phyloP scores from a whole-genome alignment of 257 asterid genomes.

The Solanum raphanifolium region DNA sequence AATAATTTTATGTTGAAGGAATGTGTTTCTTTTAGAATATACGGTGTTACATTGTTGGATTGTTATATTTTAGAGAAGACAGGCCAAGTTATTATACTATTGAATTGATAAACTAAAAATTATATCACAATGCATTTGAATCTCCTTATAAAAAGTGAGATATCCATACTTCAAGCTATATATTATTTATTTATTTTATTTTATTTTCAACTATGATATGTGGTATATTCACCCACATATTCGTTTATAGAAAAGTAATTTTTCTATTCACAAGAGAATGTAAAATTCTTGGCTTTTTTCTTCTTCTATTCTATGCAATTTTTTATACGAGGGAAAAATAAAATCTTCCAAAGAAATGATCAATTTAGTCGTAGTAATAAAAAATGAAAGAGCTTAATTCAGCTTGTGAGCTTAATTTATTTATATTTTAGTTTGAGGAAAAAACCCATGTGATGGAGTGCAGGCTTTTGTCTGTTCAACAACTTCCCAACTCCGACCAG shows the following conservation, averaged over 20 bases:
- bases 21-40: not conserved
- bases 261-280: not conserved
- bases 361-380: not conserved
- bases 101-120: too few species aligned
- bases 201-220: too few species aligned
- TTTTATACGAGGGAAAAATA: not conserved
- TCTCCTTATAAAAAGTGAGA: too few species aligned
- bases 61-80: too few species aligned
- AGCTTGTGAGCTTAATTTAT: not conserved
- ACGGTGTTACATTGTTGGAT: not conserved
- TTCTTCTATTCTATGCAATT: not conserved
- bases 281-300: not conserved
- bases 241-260: not conserved
- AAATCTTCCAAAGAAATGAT: not conserved
- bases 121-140: not conserved
- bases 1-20: too few species aligned
- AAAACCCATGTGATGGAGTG: constrained; percentile 17
- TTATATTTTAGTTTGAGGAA: not conserved
- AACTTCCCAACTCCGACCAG: constrained; percentile 24
- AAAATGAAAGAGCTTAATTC: not conserved
- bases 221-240: too few species aligned
- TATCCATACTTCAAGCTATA: too few species aligned
- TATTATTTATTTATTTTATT: too few species aligned
- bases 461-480: constrained; percentile 40
- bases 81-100: not conserved